Percentiles rank a stretch among this genome's conserved stretches.
phyloP scores from a whole-genome alignment of 306 rosid genomes.

The Oxytropis ochrocephala region DNA sequence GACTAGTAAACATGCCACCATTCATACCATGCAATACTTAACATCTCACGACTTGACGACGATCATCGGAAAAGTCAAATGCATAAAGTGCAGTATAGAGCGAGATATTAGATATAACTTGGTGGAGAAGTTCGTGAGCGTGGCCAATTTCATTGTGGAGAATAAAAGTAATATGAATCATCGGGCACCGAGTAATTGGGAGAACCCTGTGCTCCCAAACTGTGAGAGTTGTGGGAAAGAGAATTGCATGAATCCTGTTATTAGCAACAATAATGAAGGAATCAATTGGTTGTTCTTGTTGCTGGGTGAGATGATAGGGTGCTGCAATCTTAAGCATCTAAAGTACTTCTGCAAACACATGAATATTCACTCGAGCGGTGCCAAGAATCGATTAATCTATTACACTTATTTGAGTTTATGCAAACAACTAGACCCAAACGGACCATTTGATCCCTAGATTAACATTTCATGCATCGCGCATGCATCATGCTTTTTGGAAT shows the following conservation, averaged over 20 bases:
- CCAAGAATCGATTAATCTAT: constrained; percentile 50
- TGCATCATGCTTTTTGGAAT: too few species aligned
- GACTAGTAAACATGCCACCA: too few species aligned
- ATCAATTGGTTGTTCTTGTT: constrained; percentile 61
- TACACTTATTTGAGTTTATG: constrained; percentile 35
- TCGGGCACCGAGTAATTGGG: not conserved
- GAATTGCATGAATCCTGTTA: constrained; percentile 12
- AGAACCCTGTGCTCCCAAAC: not conserved
- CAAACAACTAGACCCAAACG: constrained; percentile 36
- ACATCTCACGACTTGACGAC: too few species aligned
- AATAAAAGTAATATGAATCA: not conserved
- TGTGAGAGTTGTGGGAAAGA: not conserved
- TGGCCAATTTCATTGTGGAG: not conserved
- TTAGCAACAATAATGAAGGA: not conserved
- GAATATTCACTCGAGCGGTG: constrained; percentile 29
- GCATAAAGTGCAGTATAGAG: too few species aligned
- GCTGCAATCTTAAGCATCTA: constrained; percentile 30
- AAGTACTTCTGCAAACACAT: constrained; percentile 46
- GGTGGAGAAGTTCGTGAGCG: not conserved
- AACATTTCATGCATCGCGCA: too few species aligned
- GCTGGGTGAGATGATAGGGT: constrained; percentile 39
- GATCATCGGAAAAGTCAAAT: too few species aligned
- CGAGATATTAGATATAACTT: not conserved
- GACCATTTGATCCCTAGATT: not conserved
- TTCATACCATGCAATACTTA: too few species aligned